Conservation (phyloP, 257 asterid species). For the Fraxinus anomala region DNA sequence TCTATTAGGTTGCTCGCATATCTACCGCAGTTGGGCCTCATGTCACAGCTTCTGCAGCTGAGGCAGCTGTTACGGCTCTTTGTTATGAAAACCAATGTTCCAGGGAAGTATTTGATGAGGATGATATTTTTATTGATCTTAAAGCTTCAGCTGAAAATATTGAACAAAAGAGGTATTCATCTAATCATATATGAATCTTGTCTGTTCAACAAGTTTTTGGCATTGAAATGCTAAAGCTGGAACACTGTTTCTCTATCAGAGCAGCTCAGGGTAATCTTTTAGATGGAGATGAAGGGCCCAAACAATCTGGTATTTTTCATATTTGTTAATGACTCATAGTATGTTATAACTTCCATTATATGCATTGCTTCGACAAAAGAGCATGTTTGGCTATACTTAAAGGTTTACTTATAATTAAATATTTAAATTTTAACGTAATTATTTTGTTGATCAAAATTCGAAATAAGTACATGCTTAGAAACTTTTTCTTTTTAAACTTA, state of each 20-base stretch:
- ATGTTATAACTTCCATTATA: neutral
- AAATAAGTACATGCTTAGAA: neutral
- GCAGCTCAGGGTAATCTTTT: constrained; percentile 41
- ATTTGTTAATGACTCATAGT: constrained; percentile 12
- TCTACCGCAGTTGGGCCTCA: constrained; percentile 77
- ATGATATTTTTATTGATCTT: constrained; percentile 39
- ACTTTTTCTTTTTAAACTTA: no score
- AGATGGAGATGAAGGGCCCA: constrained; percentile 38
- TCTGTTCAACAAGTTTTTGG: constrained; percentile 16
- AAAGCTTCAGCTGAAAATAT: constrained; percentile 42
- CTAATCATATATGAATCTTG: neutral
- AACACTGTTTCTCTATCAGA: constrained; percentile 36
- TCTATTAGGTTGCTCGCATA: constrained; percentile 69
- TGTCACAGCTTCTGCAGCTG: constrained; percentile 78
- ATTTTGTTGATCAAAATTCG: neutral
- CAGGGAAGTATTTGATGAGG: constrained; percentile 70
- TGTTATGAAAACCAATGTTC: constrained; percentile 90
- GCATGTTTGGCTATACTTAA: neutral
- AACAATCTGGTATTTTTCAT: constrained; percentile 51
- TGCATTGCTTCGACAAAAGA: neutral
- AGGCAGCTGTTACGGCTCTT: constrained; percentile 88
- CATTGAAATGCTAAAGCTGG: constrained; percentile 22
- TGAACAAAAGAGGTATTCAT: constrained; percentile 53
- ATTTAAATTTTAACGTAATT: neutral
- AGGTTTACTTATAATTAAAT: neutral